Evolutionary conservation across 2,329 filamentous ascomycete genomes (phyloP).

Genomic region (Fusarium pseudonygamai): DNA sequence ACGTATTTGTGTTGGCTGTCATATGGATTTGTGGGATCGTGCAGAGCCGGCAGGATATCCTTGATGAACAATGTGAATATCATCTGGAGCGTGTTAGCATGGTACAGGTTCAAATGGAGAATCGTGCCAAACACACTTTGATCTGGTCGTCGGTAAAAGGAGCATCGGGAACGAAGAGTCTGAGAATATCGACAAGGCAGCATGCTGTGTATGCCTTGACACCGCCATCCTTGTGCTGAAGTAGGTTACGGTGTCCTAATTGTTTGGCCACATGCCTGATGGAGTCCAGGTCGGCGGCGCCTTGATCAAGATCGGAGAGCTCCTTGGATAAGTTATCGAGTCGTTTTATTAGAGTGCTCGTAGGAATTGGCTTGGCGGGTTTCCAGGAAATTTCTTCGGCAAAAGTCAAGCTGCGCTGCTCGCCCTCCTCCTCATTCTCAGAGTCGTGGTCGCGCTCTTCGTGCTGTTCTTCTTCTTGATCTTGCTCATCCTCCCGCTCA

Average conservation of each 20-base stretch:
- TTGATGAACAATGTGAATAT: slow-evolving; percentile 92
- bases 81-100: slow-evolving; percentile 66
- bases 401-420: slow-evolving; percentile 71
- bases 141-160: slow-evolving; percentile 91
- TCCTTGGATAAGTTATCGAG: slow-evolving; percentile 85
- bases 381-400: slow-evolving; percentile 90
- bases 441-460: slow-evolving; percentile 27
- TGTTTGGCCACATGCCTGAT: slow-evolving; percentile 85
- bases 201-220: slow-evolving; percentile 89
- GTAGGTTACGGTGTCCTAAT: slow-evolving; percentile 80
- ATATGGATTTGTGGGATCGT: slow-evolving; percentile 88
- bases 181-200: slow-evolving; percentile 92
- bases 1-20: slow-evolving; percentile 94
- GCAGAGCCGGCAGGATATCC: slow-evolving; percentile 83
- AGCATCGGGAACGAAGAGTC: slow-evolving; percentile 92
- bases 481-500: slow-evolving; percentile 40
- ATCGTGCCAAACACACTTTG: slow-evolving; percentile 67
- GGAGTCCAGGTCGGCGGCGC: slow-evolving; percentile 84
- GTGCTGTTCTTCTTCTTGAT: slow-evolving; percentile 24
- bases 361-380: slow-evolving; percentile 87
- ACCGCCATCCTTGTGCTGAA: slow-evolving; percentile 92
- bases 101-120: background rate
- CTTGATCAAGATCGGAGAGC: slow-evolving; percentile 86
- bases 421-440: slow-evolving; percentile 41
- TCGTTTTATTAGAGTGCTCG: slow-evolving; percentile 81